Evolutionary conservation across 2,329 filamentous ascomycete genomes (phyloP).

Genomic region (Trichothecium roseum): DNA sequence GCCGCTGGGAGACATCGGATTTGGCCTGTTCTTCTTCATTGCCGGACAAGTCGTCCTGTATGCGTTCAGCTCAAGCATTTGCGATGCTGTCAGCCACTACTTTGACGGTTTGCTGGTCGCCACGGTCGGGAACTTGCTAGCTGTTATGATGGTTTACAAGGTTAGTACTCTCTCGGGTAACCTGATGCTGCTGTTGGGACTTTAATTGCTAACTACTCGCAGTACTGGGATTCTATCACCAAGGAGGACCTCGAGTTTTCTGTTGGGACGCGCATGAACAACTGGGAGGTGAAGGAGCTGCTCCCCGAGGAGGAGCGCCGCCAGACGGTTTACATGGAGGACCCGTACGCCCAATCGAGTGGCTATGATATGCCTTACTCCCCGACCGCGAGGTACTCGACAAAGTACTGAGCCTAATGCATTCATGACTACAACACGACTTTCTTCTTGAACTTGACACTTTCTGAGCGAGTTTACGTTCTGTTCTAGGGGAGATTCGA

Average conservation of each 20-base stretch:
- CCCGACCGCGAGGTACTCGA: constrained; percentile 31
- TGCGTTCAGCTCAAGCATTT: constrained; percentile 77
- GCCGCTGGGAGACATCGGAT: constrained; percentile 85
- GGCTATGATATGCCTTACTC: constrained; percentile 43
- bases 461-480: background rate
- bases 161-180: constrained; percentile 29
- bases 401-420: constrained; percentile 28
- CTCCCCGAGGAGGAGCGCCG: constrained; percentile 72
- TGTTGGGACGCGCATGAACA: constrained; percentile 88
- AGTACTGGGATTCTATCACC: constrained; percentile 99
- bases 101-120: constrained; percentile 91
- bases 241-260: constrained; percentile 97
- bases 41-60: constrained; percentile 89
- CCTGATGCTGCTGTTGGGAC: too few species aligned
- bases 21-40: constrained; percentile 85
- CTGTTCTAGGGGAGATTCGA: too few species aligned
- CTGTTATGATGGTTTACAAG: constrained; percentile 99
- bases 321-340: constrained; percentile 61
- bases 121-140: constrained; percentile 84
- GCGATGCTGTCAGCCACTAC: constrained; percentile 78
- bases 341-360: constrained; percentile 48
- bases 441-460: constrained; percentile 5
- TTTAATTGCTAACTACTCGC: constrained; percentile 9
- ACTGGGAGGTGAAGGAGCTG: constrained; percentile 95
- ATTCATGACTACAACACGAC: background rate